Evolutionary conservation across 1,284 basidiomycete genomes (phyloP), one percentile per base, ranked within the genome.

Genomic region (Ganoderma resinaceum): DNA sequence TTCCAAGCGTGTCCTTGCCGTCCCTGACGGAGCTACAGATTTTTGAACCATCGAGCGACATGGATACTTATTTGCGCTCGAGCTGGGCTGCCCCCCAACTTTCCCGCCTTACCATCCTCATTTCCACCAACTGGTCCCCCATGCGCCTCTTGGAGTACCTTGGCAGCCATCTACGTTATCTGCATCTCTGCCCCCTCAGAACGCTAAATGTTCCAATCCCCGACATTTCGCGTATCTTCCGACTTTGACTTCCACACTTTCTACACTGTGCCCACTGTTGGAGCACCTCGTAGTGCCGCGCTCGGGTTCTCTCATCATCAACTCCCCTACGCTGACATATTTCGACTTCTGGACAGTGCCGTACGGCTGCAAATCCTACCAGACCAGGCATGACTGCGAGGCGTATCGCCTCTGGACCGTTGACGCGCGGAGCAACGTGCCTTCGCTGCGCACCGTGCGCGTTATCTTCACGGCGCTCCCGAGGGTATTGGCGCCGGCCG

Each of bases 391-490:
- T 8, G 20, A 9, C 6, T 20, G 20, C 20, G 43, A 46, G 7
- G 9, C 18, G 6, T 46, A 46, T n/a, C 43, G 43, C 43, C 20
- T 8, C 20, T 46, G 43, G 43, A n/a, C 0, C 6, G 20, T 46
- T 7, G 43, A 46, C 20, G 18, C 43, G 43, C n/a, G 9, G 20
- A 46, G 43, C 43, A 46, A 23, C 43, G 43, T 18, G 0, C 62
- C 62, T 5, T 42, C 62, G 16, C 62, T 63, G 7, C 35, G n/a
- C 16, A 37, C 33, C 16, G 62, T 63, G 33, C 62, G 62, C 35
- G 11, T 63, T 0, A 14, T 63, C 23, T 42, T 61, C 59, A 46
- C 2, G 20, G n/a, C n/a, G n/a, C n/a, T n/a, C n/a, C n/a, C n/a
- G n/a, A 1, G 2, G 35, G 2, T 7, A n/a, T n/a, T n/a, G n/a